phyloP scores from a whole-genome alignment of 805 yeast genomes.

The Torulaspora delbrueckii region DNA sequence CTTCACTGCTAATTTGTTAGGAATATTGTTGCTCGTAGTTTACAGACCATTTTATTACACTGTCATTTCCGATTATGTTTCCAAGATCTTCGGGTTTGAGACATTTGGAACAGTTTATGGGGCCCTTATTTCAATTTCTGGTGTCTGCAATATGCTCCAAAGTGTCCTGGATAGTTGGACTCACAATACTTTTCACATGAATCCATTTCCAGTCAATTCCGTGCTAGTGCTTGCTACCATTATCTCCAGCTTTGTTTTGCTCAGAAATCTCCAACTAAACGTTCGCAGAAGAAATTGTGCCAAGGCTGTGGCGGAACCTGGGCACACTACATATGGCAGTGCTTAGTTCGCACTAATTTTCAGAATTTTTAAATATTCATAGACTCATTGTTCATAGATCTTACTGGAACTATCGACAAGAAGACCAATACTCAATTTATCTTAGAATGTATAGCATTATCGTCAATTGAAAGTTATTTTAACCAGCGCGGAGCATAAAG shows the following conservation, averaged over 20 bases:
- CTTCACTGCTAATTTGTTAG: constrained; percentile 50
- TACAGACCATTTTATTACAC: constrained; percentile 93
- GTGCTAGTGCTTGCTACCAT: constrained; percentile 51
- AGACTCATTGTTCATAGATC: not conserved
- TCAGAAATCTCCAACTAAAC: constrained; percentile 4
- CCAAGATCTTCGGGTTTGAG: constrained; percentile 88
- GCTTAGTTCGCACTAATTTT: not conserved
- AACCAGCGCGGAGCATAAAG: no score
- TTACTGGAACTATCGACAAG: no score
- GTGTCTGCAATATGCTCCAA: constrained; percentile 72
- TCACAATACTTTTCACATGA: constrained; percentile 59
- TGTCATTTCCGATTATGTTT: constrained; percentile 84
- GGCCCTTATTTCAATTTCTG: constrained; percentile 73
- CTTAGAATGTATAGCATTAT: no score
- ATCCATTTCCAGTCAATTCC: constrained; percentile 75
- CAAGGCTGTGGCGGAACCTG: not conserved
- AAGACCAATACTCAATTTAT: no score
- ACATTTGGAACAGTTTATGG: constrained; percentile 94
- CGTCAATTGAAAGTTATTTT: no score
- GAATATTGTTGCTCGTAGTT: constrained; percentile 66
- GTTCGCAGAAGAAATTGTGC: constrained; percentile 2
- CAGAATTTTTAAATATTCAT: not conserved
- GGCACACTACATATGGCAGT: constrained; percentile 1
- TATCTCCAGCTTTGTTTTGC: constrained; percentile 22
- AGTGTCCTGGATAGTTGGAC: constrained; percentile 65